A percentile compares a stretch with the other conserved stretches of the same genome.
These are phyloP conservation scores for Mollisiaceae sp. DNA, from an alignment of 2,329 filamentous ascomycete genomes.

Conservation along the genomic window DNA sequence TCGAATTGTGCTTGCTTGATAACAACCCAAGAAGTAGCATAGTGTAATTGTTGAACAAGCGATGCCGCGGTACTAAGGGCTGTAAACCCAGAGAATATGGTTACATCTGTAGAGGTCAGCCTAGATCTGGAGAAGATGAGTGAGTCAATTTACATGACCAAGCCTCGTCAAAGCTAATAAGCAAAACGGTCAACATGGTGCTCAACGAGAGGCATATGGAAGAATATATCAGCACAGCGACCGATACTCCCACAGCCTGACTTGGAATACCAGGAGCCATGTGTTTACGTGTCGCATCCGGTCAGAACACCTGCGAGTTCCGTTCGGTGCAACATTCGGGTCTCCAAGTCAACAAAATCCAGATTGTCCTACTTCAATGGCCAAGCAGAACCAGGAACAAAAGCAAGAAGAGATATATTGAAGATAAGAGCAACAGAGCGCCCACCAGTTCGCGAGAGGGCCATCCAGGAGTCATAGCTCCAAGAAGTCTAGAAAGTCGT, in stretches of 20 bases:
- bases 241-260: conserved; percentile 35
- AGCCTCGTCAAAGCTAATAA: conserved; percentile 41
- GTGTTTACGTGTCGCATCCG: neutral
- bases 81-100: conserved; percentile 38
- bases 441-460: neutral
- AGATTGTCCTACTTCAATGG: conserved; percentile 1
- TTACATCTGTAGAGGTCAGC: conserved; percentile 36
- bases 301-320: neutral
- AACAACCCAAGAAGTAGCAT: conserved; percentile 32
- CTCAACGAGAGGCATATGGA: conserved; percentile 34
- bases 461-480: conserved; percentile 13
- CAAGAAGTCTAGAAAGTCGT: neutral
- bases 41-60: conserved; percentile 41
- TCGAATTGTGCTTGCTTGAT: conserved; percentile 44
- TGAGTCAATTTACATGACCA: conserved; percentile 36
- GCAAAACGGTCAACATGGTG: conserved; percentile 34
- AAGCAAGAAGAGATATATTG: neutral
- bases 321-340: conserved; percentile 8
- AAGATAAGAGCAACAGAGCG: conserved; percentile 10
- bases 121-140: neutral
- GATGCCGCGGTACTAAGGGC: conserved; percentile 39
- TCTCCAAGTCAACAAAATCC: neutral
- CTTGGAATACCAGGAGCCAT: conserved; percentile 34
- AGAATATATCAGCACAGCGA: conserved; percentile 40
- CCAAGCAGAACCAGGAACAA: conserved; percentile 8